These are phyloP conservation scores for Paecilomyces sp. DNA, from an alignment of 2,329 filamentous ascomycete species.

Conservation along the genomic window DNA sequence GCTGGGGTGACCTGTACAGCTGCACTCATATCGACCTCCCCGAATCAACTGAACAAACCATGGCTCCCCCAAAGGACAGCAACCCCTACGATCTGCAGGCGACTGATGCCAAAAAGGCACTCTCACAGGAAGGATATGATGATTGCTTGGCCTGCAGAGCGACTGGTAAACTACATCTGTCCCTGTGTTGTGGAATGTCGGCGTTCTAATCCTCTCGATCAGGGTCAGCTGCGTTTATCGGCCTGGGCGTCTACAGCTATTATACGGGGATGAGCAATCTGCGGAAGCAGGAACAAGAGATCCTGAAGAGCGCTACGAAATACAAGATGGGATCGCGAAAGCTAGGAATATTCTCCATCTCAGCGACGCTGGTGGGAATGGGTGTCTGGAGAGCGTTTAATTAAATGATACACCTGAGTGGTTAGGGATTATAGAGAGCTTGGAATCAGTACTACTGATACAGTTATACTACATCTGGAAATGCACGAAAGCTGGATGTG, in stretches of 20 bases:
- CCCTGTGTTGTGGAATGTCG: constrained; percentile 7
- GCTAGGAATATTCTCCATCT: constrained; percentile 60
- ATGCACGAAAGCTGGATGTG: not conserved
- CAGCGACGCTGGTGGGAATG: constrained; percentile 60
- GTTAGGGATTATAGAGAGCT: not conserved
- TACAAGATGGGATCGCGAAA: constrained; percentile 67
- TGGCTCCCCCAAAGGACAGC: constrained; percentile 40
- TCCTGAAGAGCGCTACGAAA: constrained; percentile 61
- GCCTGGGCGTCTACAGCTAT: constrained; percentile 71
- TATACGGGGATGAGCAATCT: constrained; percentile 67
- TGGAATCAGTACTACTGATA: not conserved
- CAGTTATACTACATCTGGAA: not conserved
- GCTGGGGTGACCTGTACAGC: not conserved
- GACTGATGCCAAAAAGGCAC: constrained; percentile 55
- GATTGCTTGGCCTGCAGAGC: constrained; percentile 67
- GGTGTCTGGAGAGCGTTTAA: constrained; percentile 62
- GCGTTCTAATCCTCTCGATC: not conserved
- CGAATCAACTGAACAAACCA: constrained; percentile 11
- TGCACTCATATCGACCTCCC: not conserved
- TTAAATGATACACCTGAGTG: constrained; percentile 24
- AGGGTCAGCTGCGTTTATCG: constrained; percentile 71
- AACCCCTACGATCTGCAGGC: constrained; percentile 47
- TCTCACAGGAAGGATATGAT: constrained; percentile 36
- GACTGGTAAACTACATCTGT: constrained; percentile 50
- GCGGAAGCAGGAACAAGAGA: constrained; percentile 52